Evolutionary conservation across 805 yeast species (phyloP).

Genomic region (Clavispora carvajalis): DNA sequence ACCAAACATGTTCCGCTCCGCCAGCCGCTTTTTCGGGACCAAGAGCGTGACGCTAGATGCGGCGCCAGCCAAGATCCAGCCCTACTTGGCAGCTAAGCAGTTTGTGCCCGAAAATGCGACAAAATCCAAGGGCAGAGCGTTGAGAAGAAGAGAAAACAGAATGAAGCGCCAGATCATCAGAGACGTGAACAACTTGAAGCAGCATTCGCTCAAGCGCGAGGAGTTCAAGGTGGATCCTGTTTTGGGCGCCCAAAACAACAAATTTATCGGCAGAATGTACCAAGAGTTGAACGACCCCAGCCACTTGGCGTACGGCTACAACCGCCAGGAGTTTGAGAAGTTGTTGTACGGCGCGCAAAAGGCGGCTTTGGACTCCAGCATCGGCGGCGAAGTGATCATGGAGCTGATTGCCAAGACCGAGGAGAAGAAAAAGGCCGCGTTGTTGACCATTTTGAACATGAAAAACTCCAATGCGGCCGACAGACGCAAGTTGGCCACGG

Average conservation of each 20-base stretch:
- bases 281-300: slow-evolving; percentile 64
- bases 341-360: slow-evolving; percentile 73
- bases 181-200: slow-evolving; percentile 37
- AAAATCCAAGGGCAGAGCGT: slow-evolving; percentile 26
- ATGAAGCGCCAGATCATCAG: slow-evolving; percentile 35
- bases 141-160: slow-evolving; percentile 35
- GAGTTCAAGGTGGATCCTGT: slow-evolving; percentile 69
- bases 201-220: slow-evolving; percentile 28
- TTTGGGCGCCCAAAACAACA: slow-evolving; percentile 61
- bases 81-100: slow-evolving; percentile 33
- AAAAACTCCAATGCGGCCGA: slow-evolving; percentile 64
- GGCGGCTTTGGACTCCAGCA: slow-evolving; percentile 40
- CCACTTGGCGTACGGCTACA: slow-evolving; percentile 56
- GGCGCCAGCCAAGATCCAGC: slow-evolving; percentile 7
- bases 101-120: slow-evolving; percentile 28
- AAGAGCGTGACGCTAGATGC: slow-evolving; percentile 5
- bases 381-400: slow-evolving; percentile 25
- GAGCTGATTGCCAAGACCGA: slow-evolving; percentile 30
- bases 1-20: slow-evolving; percentile 9
- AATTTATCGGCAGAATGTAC: slow-evolving; percentile 62
- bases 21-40: slow-evolving; percentile 7
- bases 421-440: slow-evolving; percentile 58
- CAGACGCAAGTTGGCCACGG: slow-evolving; percentile 50
- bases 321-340: slow-evolving; percentile 64
- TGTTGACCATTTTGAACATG: slow-evolving; percentile 67